These are phyloP conservation scores for Ophiosphaerella herpotricha DNA, from an alignment of 2,329 filamentous ascomycete genomes.

Conservation along the genomic window DNA sequence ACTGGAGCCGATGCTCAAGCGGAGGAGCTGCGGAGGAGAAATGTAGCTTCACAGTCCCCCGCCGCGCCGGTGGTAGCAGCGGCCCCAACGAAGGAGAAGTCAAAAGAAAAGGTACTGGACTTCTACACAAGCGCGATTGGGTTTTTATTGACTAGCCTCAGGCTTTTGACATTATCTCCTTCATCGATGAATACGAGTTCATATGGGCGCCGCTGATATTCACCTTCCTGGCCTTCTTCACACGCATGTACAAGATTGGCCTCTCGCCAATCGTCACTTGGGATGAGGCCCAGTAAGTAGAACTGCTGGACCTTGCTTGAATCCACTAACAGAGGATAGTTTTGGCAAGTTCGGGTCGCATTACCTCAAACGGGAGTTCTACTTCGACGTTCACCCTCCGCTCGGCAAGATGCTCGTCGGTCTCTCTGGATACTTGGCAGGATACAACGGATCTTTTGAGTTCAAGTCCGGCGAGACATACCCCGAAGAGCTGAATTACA, in stretches of 20 bases:
- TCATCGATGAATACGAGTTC: conserved; percentile 66
- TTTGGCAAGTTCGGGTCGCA: conserved; percentile 98
- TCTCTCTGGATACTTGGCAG: conserved; percentile 91
- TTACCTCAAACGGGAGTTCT: conserved; percentile 98
- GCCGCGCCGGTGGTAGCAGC: conserved; percentile 34
- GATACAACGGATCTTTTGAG: conserved; percentile 98
- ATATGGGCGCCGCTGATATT: conserved; percentile 67
- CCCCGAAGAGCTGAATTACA: conserved; percentile 91
- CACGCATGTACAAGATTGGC: conserved; percentile 70
- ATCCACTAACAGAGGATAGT: conserved; percentile 52
- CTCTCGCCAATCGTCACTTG: conserved; percentile 73
- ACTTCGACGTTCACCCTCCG: conserved; percentile 96
- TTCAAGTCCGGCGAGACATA: conserved; percentile 99
- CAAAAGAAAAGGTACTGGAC: conserved; percentile 52
- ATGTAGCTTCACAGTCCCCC: conserved; percentile 40
- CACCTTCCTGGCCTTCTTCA: conserved; percentile 67
- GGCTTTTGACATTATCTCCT: conserved; percentile 62
- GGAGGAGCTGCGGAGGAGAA: conserved; percentile 53
- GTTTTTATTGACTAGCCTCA: conserved; percentile 20
- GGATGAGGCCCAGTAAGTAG: conserved; percentile 73
- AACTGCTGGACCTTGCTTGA: neutral
- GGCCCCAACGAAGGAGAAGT: conserved; percentile 50
- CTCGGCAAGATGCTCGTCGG: conserved; percentile 98
- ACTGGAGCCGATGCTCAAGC: conserved; percentile 50
- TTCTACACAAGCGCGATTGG: neutral